Evolutionary conservation across 73 alveolate species (phyloP).

Genomic region (Breviolum minutum): DNA sequence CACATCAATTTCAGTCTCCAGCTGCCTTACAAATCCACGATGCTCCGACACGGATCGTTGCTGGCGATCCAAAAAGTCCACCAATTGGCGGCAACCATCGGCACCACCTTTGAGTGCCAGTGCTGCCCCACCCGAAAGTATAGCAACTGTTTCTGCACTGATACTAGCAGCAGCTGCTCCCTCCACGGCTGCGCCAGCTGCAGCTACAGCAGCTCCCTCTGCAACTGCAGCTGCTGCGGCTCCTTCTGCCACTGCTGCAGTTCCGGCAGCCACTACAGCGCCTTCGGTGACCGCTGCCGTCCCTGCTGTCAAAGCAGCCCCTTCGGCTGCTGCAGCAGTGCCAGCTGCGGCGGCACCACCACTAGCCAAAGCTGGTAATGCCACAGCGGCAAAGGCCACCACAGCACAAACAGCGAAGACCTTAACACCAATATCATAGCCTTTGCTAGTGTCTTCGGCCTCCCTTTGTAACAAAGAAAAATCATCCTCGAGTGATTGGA

Average conservation of each 20-base stretch:
- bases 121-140: conserved; percentile 51
- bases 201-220: conserved; percentile 51
- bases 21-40: conserved; percentile 73
- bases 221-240: conserved; percentile 47
- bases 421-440: conserved; percentile 45
- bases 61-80: conserved; percentile 59
- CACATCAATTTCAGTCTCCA: conserved; percentile 56
- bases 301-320: not conserved
- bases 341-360: conserved; percentile 2
- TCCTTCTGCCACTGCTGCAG: conserved; percentile 52
- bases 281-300: not conserved
- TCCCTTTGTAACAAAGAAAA: conserved; percentile 18
- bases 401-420: conserved; percentile 60
- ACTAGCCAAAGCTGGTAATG: conserved; percentile 25
- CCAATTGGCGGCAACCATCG: conserved; percentile 66
- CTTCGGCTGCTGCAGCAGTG: not conserved
- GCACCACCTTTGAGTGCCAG: conserved; percentile 81
- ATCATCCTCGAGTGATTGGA: conserved; percentile 61
- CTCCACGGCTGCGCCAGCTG: conserved; percentile 35
- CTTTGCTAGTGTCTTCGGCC: not conserved
- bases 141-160: conserved; percentile 47
- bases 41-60: conserved; percentile 64
- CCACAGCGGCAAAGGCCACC: conserved; percentile 71
- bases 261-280: not conserved
- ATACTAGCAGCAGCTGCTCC: conserved; percentile 60